phyloP scores from a whole-genome alignment of 164 flowering plant species.

The Stephania japonica region DNA sequence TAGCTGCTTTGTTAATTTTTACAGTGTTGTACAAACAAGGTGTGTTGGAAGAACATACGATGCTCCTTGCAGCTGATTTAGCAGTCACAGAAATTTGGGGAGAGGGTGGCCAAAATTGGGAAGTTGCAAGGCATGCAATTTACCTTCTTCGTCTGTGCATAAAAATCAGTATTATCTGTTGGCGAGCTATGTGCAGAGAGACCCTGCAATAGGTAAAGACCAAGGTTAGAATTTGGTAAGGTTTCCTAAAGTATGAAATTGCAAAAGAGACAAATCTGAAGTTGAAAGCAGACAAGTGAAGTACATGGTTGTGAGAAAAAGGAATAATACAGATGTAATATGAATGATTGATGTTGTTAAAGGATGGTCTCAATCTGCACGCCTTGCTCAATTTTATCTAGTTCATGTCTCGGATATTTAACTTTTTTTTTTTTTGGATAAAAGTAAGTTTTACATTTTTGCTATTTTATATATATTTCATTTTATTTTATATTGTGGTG shows the following conservation, averaged over 20 bases:
- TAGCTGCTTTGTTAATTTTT: neutral
- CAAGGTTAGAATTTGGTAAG: neutral
- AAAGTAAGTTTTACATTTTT: no score
- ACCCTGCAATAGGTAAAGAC: slow-evolving; percentile 23
- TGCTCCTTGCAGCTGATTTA: neutral
- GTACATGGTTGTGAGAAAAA: neutral
- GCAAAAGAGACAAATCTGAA: neutral
- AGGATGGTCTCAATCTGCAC: no score
- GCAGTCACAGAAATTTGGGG: neutral
- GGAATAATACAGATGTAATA: no score
- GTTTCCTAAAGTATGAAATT: neutral
- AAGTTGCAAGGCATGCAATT: neutral
- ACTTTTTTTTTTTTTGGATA: no score
- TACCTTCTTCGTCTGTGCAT: neutral
- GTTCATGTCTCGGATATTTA: no score
- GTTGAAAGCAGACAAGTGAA: neutral
- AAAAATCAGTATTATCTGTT: slow-evolving; percentile 1
- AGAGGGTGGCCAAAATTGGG: neutral
- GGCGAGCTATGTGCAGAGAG: slow-evolving; percentile 3
- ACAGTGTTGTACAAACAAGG: neutral
- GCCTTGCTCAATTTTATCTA: no score
- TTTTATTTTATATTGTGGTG: no score
- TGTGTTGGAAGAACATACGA: slow-evolving; percentile 3
- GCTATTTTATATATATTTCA: no score
- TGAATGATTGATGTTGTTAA: no score